Base-by-base conservation (phyloP, 176 grass and related monocot species). In the Phoenix roebelenii region DNA sequence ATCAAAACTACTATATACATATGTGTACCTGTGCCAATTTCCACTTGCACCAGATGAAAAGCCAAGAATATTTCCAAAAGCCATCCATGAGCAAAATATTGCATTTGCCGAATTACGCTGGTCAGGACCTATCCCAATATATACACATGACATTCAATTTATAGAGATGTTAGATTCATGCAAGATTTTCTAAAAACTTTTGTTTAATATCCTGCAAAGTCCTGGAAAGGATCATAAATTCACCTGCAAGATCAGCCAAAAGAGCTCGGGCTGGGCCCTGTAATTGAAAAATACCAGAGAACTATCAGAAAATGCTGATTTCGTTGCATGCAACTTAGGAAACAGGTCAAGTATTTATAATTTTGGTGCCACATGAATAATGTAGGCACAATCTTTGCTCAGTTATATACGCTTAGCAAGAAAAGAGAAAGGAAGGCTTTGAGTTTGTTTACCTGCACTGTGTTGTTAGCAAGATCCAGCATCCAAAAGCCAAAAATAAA, bases 21-120 rank as follows among this genome's bases (percentile, higher is more conserved):
- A 44, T 44, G 9, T 14, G 35, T 81, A 98, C 93, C 71, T 98
- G 76, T 92, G 93, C 87, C 93, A 98, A 35, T 85, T 72, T 25
- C 88, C 67, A 4, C 84, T 92, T 2, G 84, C 81, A 55, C 93
- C 93, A 74, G 88, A 63, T 44, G 82, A 98, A 77, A 92, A 98
- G 4, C 93, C 93, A 75, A 92, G 72, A 66, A 85, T 50, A 61
- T 98, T 98, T 59, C 93, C 93, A 57, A 98, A 75, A 66, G 84
- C 93, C 93, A 98, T 98, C 93, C 93, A 98, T 70, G 88, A 92
- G 72, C 93, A 98, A 72, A 92, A 98, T 88, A 98, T 98, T n/a
- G 93, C 88, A 74, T 98, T 98, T 58, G 93, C 88, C 39, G 87
- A 98, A 75, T 83, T 92, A 67, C 87, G 85, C 71, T 98, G 93